Conservation (phyloP, 2,329 filamentous ascomycete species). For the Hawksworthiomyces lignivorus region DNA sequence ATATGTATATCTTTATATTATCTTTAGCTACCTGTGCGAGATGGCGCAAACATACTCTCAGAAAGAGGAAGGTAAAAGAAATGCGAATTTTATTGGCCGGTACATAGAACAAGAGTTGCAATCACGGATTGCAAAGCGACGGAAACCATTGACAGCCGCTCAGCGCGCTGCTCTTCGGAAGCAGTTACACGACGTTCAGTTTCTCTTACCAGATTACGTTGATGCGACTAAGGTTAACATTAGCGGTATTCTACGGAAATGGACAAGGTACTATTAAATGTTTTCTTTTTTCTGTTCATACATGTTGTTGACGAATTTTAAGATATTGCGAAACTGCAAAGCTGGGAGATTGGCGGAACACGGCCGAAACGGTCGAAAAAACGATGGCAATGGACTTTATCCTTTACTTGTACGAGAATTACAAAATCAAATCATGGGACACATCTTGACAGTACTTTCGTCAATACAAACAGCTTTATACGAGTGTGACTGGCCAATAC, state of each 20-base stretch:
- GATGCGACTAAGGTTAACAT: slow-evolving; percentile 18
- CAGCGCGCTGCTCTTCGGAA: slow-evolving; percentile 14
- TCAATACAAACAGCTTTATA: slow-evolving; percentile 14
- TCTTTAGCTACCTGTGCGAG: too few species aligned
- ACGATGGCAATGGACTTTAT: slow-evolving; percentile 14
- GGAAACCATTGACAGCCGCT: slow-evolving; percentile 10
- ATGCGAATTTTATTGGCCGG: too few species aligned
- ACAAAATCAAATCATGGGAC: slow-evolving; percentile 11
- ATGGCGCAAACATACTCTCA: too few species aligned
- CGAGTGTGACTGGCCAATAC: slow-evolving; percentile 5
- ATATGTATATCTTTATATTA: too few species aligned
- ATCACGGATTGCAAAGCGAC: too few species aligned
- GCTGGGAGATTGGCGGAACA: slow-evolving; percentile 10
- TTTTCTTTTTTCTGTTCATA: slow-evolving; percentile 1
- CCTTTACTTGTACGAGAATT: slow-evolving; percentile 12
- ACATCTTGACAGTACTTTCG: slow-evolving; percentile 12
- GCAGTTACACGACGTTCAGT: slow-evolving; percentile 15
- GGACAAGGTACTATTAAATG: slow-evolving; percentile 13
- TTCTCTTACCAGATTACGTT: slow-evolving; percentile 15
- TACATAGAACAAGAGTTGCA: too few species aligned
- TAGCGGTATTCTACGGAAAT: slow-evolving; percentile 16
- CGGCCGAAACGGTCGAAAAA: slow-evolving; percentile 10
- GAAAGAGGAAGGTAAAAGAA: too few species aligned
- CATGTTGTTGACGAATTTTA: slow-evolving; percentile 9
- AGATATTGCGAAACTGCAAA: slow-evolving; percentile 12